Base-by-base conservation (phyloP, 805 yeast genomes). In the Candida nanaspora region DNA sequence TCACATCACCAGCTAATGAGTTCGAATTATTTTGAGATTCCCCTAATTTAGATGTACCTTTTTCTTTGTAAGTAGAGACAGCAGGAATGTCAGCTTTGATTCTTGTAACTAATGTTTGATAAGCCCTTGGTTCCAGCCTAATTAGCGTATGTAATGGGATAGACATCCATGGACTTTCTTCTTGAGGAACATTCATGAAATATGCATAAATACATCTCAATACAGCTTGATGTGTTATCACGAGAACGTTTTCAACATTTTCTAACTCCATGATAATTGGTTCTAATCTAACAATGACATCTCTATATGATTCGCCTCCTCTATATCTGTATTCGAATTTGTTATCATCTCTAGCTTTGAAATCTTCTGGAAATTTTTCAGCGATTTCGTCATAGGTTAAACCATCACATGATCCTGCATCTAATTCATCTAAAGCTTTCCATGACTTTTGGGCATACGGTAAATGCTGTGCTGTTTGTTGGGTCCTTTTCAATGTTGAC, bases 231-330 rank as follows among this genome's bases (percentile, higher is more conserved):
- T 93, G 99, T 3, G 98, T 93, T 33, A 93, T 93, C 45, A 93
- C 91, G 57, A 93, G 70, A 38, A 93, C 88, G 60, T 93, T 89
- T 53, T 93, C 98, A 63, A 91, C 98, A 45, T 97, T 80, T 65
- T 93, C 99, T 48, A 93, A 72, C 62, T 93, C 98, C 98, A 93
- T 93, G 46, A 93, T 93, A 49, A 93, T 88, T 5, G 99, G 99
- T 59, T 93, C 99, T 42, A 93, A 70, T 42, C 99, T 71, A 33
- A 89, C 83, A 35, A 91, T 96, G 32, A 93, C 95, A 54, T 93
- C 99, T 43, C 96, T 76, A 62, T 93, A 93, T 4, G 95, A 84
- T 63, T 93, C 99, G 35, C 99, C 99, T 10, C 98, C 98, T 33
- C 96, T 76, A 62, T 93, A 93, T 40, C 98, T 74, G 63, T 93